Evolutionary conservation across 306 rosid species (phyloP).

Genomic region (Cucumis sativus): DNA sequence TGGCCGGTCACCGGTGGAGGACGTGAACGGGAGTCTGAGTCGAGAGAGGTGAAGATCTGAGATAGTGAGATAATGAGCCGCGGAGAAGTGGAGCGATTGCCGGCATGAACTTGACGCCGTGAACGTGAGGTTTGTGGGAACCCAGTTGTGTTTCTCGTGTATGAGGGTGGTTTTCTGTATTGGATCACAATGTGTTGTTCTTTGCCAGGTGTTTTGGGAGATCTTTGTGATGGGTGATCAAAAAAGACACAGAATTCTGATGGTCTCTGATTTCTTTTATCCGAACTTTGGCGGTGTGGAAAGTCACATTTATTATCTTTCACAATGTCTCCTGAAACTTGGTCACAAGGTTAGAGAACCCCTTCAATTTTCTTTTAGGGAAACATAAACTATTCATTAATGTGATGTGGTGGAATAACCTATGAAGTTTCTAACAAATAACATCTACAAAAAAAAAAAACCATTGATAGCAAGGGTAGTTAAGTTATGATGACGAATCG

Average conservation of each 20-base stretch:
- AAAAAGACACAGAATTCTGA: constrained; percentile 47
- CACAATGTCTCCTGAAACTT: constrained; percentile 73
- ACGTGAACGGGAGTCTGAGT: no score
- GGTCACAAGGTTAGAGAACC: constrained; percentile 69
- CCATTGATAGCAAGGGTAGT: no score
- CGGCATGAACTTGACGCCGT: no score
- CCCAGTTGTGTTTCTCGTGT: neutral
- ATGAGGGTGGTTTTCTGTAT: neutral
- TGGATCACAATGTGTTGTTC: neutral
- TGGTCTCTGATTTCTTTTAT: constrained; percentile 94
- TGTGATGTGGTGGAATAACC: no score
- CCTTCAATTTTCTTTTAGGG: neutral
- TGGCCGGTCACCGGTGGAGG: no score
- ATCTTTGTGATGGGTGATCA: constrained; percentile 31
- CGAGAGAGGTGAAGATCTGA: no score
- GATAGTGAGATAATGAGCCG: no score
- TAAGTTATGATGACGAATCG: no score
- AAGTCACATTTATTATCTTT: constrained; percentile 73
- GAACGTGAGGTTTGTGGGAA: neutral
- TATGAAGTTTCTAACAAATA: no score
- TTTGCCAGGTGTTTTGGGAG: constrained; percentile 17
- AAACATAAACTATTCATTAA: no score
- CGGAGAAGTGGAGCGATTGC: no score
- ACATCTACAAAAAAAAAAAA: no score
- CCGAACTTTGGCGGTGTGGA: constrained; percentile 94